Evolutionary conservation across 805 yeast species (phyloP), one percentile per base, ranked within the genome.

Genomic region (Candida chauliodis): DNA sequence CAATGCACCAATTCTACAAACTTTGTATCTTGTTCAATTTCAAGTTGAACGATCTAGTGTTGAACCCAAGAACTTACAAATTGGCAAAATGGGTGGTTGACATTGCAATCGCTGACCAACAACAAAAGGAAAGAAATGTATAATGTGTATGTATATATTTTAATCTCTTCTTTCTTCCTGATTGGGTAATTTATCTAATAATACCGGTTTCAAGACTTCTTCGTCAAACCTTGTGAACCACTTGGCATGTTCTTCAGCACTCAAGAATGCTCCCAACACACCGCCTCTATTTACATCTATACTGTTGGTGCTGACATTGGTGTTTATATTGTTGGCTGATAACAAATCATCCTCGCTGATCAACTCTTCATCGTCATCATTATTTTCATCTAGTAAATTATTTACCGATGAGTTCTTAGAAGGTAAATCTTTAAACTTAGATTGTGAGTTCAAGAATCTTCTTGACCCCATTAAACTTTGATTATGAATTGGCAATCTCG

Each of bases 221-320:
- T 93, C 96, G 56, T 93, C 99, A 55, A 93, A 87, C 50, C 79
- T 83, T 15, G 87, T 83, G 59, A 93, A 93, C 98, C 99, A 91
- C 55, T 76, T 81, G 8, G 90, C 84, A 44, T 81, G 85, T 47
- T 84, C 90, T 45, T 83, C 91, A 1, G 76, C 73, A 43, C 69
- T 67, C 22, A 74, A 52, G 38, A 69, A 62, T 3, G 70, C 64
- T 5, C 68, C 65, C 28, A 67, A 50, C 2, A 66, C 59, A 7
- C 74, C 72, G 28, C 45, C 38, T n/a, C 44, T 44, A 30, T 34
- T 33, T 11, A n/a, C 25, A 20, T 30, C 18, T 14, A 14, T 15
- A 17, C 18, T 17, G 22, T 31, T 10, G 28, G 19, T 34, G 29
- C n/a, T 14, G n/a, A n/a, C n/a, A n/a, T n/a, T n/a, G n/a, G n/a